phyloP scores from a whole-genome alignment of 208 protist species.

The Leishmania guyanensis region DNA sequence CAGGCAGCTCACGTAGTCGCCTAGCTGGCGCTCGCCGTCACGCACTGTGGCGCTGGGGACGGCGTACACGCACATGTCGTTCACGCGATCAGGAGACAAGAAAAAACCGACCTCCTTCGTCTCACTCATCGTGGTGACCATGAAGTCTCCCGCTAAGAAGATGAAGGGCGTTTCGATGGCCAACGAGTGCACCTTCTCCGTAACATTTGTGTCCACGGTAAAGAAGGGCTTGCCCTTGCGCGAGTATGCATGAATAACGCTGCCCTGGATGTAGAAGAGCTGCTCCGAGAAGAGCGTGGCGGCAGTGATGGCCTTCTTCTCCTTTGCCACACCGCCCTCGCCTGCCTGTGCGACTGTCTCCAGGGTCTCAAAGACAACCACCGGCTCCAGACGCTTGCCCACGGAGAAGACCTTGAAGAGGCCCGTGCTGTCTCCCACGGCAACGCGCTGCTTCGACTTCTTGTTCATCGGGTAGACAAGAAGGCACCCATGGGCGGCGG shows the following conservation, averaged over 20 bases:
- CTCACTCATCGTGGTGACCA: constrained; percentile 79
- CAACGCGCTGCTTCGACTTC: constrained; percentile 78
- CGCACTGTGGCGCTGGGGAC: constrained; percentile 1
- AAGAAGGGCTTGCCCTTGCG: constrained; percentile 87
- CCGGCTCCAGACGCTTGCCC: constrained; percentile 49
- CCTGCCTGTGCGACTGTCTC: constrained; percentile 28
- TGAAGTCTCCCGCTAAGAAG: constrained; percentile 83
- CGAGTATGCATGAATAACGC: constrained; percentile 75
- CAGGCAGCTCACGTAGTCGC: constrained; percentile 72
- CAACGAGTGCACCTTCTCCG: constrained; percentile 70
- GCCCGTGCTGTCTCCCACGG: constrained; percentile 69
- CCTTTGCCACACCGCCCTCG: constrained; percentile 9
- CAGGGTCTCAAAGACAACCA: constrained; percentile 52
- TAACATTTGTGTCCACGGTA: constrained; percentile 81
- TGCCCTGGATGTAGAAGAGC: constrained; percentile 80
- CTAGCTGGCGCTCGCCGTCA: constrained; percentile 30
- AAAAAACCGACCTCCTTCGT: constrained; percentile 84
- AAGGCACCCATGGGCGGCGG: constrained; percentile 55
- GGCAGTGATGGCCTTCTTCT: constrained; percentile 52
- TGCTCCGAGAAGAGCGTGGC: constrained; percentile 77
- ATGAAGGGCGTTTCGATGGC: constrained; percentile 82
- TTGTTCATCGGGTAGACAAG: constrained; percentile 76
- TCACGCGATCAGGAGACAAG: constrained; percentile 87
- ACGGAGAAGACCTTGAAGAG: constrained; percentile 61
- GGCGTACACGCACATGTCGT: constrained; percentile 56